A percentile compares a stretch with the other conserved stretches of the same genome.
phyloP scores from a whole-genome alignment of 306 rosid genomes.

The Sophora flavescens region DNA sequence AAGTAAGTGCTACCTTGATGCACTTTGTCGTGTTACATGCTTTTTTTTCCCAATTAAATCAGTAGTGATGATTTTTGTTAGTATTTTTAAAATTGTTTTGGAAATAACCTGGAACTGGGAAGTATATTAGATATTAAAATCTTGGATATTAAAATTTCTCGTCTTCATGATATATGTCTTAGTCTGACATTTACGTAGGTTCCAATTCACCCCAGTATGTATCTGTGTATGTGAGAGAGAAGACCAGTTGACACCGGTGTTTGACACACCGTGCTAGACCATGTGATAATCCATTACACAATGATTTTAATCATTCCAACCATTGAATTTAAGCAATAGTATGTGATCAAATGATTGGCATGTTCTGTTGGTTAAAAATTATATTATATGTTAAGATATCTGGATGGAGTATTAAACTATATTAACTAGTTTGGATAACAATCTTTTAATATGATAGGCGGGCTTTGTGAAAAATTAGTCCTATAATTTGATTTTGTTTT shows the following conservation, averaged over 20 bases:
- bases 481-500: background rate
- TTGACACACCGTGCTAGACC: too few species aligned
- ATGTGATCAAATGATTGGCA: background rate
- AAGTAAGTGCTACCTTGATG: constrained; percentile 66
- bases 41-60: background rate
- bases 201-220: background rate
- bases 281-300: background rate
- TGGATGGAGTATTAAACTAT: background rate
- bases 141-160: background rate
- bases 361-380: background rate
- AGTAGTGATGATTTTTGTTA: constrained; percentile 7
- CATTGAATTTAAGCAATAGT: too few species aligned
- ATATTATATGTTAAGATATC: background rate
- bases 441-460: background rate
- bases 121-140: background rate
- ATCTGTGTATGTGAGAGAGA: too few species aligned
- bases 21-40: background rate
- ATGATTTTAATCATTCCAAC: background rate
- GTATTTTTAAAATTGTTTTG: background rate
- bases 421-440: background rate
- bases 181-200: background rate
- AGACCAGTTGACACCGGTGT: background rate
- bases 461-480: background rate
- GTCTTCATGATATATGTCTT: background rate
- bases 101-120: constrained; percentile 3